Percentiles rank a stretch among this genome's conserved stretches.
Evolutionary conservation across 495 filamentous ascomycete genomes (phyloP).

Genomic region (Podospora didyma): DNA sequence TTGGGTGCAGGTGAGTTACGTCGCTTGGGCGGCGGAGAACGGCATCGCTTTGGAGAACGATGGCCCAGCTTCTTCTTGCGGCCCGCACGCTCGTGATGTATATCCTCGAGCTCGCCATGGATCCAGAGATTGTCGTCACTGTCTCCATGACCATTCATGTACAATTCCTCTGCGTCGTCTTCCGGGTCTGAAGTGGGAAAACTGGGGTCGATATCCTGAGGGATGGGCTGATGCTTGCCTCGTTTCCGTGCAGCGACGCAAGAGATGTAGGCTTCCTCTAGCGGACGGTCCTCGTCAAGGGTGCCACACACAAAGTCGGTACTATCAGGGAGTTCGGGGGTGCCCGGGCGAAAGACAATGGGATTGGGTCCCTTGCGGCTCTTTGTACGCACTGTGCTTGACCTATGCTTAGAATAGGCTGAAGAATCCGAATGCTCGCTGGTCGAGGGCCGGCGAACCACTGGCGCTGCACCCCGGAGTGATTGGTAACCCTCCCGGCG

Average conservation of each 20-base stretch:
- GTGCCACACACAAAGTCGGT: slow-evolving; percentile 98
- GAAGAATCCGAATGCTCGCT: slow-evolving; percentile 41
- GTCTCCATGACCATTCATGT: slow-evolving; percentile 48
- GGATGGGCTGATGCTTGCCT: slow-evolving; percentile 70
- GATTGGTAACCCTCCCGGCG: slow-evolving; percentile 45
- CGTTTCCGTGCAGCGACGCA: slow-evolving; percentile 76
- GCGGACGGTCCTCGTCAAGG: slow-evolving; percentile 88
- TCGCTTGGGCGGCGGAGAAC: slow-evolving; percentile 44
- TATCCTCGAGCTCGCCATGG: slow-evolving; percentile 55
- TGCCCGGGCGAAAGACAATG: slow-evolving; percentile 59
- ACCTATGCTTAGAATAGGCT: slow-evolving; percentile 18
- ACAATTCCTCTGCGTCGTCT: slow-evolving; percentile 62
- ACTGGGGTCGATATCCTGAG: slow-evolving; percentile 96
- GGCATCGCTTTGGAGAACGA: slow-evolving; percentile 40
- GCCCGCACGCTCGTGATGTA: slow-evolving; percentile 37
- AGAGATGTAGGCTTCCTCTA: slow-evolving; percentile 88
- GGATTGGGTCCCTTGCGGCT: slow-evolving; percentile 34
- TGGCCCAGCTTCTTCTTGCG: slow-evolving; percentile 33
- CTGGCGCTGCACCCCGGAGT: slow-evolving; percentile 32
- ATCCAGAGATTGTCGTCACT: slow-evolving; percentile 57
- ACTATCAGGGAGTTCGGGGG: slow-evolving; percentile 87
- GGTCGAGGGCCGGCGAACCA: slow-evolving; percentile 38
- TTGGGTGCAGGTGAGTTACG: slow-evolving; percentile 47
- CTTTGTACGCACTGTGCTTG: slow-evolving; percentile 21
- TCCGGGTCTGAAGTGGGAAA: slow-evolving; percentile 93